Percentiles rank a stretch among this genome's conserved stretches.
These are phyloP conservation scores for Hypoxylon sp. DNA, from an alignment of 2,329 filamentous ascomycete species.

Conservation along the genomic window DNA sequence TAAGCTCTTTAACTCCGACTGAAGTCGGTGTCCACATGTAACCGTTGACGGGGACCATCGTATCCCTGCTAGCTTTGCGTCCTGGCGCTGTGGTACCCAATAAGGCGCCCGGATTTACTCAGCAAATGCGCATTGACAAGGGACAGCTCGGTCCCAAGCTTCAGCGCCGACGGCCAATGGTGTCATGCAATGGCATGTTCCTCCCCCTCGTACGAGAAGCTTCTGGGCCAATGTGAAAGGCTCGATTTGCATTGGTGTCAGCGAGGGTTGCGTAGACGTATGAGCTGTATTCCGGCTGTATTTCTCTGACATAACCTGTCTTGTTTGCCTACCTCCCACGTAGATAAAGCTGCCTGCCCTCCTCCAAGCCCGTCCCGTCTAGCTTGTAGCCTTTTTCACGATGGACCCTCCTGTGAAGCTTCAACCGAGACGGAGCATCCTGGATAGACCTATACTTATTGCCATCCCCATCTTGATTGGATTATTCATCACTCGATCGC, in stretches of 20 bases:
- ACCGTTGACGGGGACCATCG: neutral
- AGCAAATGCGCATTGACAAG: constrained; percentile 36
- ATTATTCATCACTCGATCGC: constrained; percentile 56
- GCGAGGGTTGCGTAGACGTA: constrained; percentile 22
- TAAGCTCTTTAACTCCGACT: constrained; percentile 19
- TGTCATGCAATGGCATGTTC: constrained; percentile 40
- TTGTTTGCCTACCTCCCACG: neutral
- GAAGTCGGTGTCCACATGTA: constrained; percentile 19
- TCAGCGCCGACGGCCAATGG: constrained; percentile 20
- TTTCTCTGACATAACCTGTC: neutral
- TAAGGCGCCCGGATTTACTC: constrained; percentile 40
- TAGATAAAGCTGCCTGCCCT: constrained; percentile 19
- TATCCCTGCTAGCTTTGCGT: constrained; percentile 30
- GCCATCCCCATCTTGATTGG: constrained; percentile 56
- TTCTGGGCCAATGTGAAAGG: constrained; percentile 18
- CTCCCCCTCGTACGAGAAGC: constrained; percentile 33
- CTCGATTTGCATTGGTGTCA: constrained; percentile 21
- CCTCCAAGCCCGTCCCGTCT: constrained; percentile 6
- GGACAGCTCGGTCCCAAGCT: constrained; percentile 18
- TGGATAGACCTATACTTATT: constrained; percentile 53
- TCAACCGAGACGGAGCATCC: constrained; percentile 44
- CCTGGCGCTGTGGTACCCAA: constrained; percentile 35
- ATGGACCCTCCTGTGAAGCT: constrained; percentile 27
- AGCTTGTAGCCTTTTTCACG: constrained; percentile 18
- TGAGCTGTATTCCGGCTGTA: constrained; percentile 5